Evolutionary conservation across 176 grass and related monocot species (phyloP), one percentile per base, ranked within the genome.

Genomic region (Phragmites australis): DNA sequence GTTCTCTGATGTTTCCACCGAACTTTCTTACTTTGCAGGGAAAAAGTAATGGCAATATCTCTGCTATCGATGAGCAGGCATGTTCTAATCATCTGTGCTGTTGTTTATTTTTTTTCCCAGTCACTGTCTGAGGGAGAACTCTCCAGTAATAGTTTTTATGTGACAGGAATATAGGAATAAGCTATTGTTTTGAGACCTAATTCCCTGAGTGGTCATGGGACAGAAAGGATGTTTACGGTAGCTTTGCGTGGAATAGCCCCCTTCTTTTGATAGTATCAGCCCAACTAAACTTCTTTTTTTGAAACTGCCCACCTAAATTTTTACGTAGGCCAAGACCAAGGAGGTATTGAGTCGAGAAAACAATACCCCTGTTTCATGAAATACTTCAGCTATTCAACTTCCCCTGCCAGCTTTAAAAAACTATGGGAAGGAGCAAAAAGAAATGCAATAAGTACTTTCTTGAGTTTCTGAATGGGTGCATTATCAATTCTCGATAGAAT

Each of bases 41-140:
- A 12, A 81, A 87, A 70, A 87, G 60, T 66, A 94, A 94, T 16
- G 92, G 89, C 8, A 83, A 84, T 41, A 54, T 82, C 62, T 84
- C 81, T 49, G 83, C 67, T 70, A 42, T 86, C 21, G 56, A 75
- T 89, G 87, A 81, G 6, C 61, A 91, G 76, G 78, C 84, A 54
- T 16, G 41, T 75, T 84, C 57, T 73, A 54, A 51, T 80, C 25
- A 74, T 19, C 31, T 58, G 21, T 59, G 12, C 57, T 65, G 56
- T 16, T 42, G 54, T 80, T 55, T 80, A 22, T 41, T 52, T 69
- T 65, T 22, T 30, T 22, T 44, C 8, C 23, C 27, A 26, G 34
- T 70, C 52, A 59, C 19, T 69, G 29, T 45, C 30, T 26, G 56
- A 77, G 10, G 9, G 15, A 49, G n/a, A 69, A 18, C 39, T 29